Percentiles rank a stretch among this genome's conserved stretches.
These are phyloP conservation scores for Excoecaria agallocha DNA, from an alignment of 345 rosid genomes.

Conservation along the genomic window DNA sequence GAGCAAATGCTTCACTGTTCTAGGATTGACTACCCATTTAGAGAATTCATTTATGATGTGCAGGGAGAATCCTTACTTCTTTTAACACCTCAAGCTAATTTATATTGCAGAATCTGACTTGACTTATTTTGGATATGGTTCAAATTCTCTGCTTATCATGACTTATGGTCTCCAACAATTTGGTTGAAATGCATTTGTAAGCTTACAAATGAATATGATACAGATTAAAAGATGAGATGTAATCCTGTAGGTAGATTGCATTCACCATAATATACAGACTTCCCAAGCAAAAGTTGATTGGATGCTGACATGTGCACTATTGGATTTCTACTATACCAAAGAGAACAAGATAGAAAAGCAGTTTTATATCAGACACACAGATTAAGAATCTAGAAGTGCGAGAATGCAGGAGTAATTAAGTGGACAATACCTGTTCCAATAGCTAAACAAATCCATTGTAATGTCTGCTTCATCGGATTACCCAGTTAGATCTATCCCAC, in stretches of 20 bases:
- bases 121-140: background rate
- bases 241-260: background rate
- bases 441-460: too few relatives aligned
- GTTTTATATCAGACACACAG: background rate
- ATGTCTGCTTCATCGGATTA: background rate
- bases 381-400: background rate
- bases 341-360: background rate
- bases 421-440: too few relatives aligned
- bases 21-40: background rate
- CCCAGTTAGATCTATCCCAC: too few relatives aligned
- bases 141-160: background rate
- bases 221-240: background rate
- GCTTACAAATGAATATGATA: background rate
- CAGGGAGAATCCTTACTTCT: background rate
- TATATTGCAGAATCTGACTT: background rate
- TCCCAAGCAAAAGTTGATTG: too few relatives aligned
- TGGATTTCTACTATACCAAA: background rate
- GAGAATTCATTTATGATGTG: background rate
- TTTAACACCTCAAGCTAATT: background rate
- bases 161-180: background rate
- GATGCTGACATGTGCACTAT: too few relatives aligned
- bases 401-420: background rate
- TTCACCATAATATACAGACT: too few relatives aligned
- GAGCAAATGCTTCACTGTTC: background rate
- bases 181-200: background rate